A percentile compares a stretch with the other conserved stretches of the same genome.
Evolutionary conservation across 805 yeast genomes (phyloP).

Genomic region (Starmera pachycereana): DNA sequence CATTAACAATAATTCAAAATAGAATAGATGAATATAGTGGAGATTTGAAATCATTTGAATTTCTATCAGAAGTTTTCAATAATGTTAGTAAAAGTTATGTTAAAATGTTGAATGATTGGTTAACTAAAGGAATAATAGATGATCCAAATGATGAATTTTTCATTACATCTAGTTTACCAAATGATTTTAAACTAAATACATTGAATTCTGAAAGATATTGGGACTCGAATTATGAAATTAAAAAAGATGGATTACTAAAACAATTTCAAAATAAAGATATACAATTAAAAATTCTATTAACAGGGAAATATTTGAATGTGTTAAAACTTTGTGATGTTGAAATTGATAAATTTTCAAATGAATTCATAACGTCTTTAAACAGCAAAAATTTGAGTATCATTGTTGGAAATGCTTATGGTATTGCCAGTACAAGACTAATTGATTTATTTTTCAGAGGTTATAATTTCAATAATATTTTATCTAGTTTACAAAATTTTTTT

Average conservation of each 20-base stretch:
- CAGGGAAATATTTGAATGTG: conserved; percentile 81
- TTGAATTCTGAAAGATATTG: conserved; percentile 51
- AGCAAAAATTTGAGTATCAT: conserved; percentile 39
- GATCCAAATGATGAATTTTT: conserved; percentile 82
- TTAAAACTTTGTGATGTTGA: conserved; percentile 48
- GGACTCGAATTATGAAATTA: conserved; percentile 64
- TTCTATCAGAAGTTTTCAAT: conserved; percentile 43
- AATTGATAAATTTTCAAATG: conserved; percentile 10
- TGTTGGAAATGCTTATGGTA: conserved; percentile 48
- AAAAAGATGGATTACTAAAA: conserved; percentile 64
- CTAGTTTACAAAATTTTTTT: conserved; percentile 44
- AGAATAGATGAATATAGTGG: conserved; percentile 53
- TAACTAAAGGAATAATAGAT: conserved; percentile 56
- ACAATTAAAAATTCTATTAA: conserved; percentile 57
- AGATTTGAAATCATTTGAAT: conserved; percentile 42
- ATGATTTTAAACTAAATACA: conserved; percentile 16
- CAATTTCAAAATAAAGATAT: conserved; percentile 45
- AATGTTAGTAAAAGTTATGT: conserved; percentile 56
- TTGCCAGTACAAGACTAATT: conserved; percentile 56
- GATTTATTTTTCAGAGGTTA: conserved; percentile 53
- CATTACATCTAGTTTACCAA: conserved; percentile 30
- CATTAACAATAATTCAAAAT: conserved; percentile 50
- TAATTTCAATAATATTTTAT: conserved; percentile 36
- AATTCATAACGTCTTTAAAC: conserved; percentile 23
- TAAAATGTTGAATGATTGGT: conserved; percentile 68